Base-by-base conservation (phyloP, 306 rosid species). In the Luffa aegyptiaca region DNA sequence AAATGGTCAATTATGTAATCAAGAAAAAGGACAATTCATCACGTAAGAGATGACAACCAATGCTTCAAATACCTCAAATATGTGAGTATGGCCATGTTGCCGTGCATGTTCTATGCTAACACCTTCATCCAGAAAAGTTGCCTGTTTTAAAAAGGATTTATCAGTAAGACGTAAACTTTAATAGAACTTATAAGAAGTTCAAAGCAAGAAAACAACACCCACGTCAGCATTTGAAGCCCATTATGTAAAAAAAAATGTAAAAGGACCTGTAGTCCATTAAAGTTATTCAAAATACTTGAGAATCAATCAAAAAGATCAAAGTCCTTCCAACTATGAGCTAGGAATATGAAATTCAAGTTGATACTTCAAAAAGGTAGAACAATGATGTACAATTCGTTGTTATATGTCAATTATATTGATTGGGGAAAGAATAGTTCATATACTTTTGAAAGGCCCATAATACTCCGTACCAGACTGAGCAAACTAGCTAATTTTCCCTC, bases 111-210 rank as follows among this genome's bases (percentile, higher is more conserved):
- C 97, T 70, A 86, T 65, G 89, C 88, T 92, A 89, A 75, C 83
- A 33, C 89, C 88, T n/a, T 92, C 97, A 76, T 94, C 97, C 57
- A 94, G 88, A 83, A 94, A 92, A 82, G 98, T 92, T 85, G 97
- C 97, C 98, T 94, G 84, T 80, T 71, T 70, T 48, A 64, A 58
- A 80, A 42, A 55, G 65, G 46, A 42, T 77, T 82, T 61, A 68
- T 33, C 75, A 63, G 58, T 82, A 75, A 77, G 84, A 81, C 4
- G 76, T 75, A 42, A 80, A 52, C 74, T 66, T 75, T 51, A 21
- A 53, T 35, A 68, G 56, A 61, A 82, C 18, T 59, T 21, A 56
- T 45, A 58, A 45, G 20, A 51, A n/a, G 45, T 74, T 9, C 0
- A 8, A 13, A 45, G 7, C 20, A 77, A 57, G 36, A 33, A 77